These are phyloP conservation scores for Leptomonas pyrrhocoris DNA, from an alignment of 208 protist species.

Conservation along the genomic window DNA sequence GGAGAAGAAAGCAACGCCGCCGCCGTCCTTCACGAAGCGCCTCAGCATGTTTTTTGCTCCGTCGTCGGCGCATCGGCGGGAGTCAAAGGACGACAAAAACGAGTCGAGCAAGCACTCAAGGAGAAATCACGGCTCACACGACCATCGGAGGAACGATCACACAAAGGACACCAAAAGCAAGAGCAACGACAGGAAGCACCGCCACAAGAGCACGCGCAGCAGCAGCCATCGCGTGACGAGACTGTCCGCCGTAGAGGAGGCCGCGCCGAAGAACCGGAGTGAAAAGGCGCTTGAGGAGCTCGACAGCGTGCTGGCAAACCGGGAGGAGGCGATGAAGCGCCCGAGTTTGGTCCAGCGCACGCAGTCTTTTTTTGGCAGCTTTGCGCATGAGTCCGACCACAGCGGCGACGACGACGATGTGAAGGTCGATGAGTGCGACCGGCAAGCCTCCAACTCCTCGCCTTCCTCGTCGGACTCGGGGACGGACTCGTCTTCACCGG, in stretches of 20 bases:
- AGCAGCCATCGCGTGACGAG: background rate
- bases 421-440: background rate
- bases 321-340: constrained; percentile 3
- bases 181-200: no score
- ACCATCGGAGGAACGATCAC: no score
- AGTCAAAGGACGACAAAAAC: constrained; percentile 4
- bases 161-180: no score
- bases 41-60: constrained; percentile 2
- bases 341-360: background rate
- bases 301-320: background rate
- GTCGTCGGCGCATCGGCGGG: constrained; percentile 2
- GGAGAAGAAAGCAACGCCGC: background rate
- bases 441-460: background rate
- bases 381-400: background rate
- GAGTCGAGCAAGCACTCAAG: no score
- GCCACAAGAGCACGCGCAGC: no score
- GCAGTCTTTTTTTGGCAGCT: constrained; percentile 10
- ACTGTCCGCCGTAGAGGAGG: constrained; percentile 4
- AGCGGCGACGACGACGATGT: background rate
- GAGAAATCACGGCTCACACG: no score
- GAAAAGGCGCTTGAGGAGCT: constrained; percentile 9
- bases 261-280: background rate
- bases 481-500: background rate
- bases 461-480: background rate
- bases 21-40: constrained; percentile 4